Conservation (phyloP, 2,329 filamentous ascomycete species). For the Sporothrix protearum region DNA sequence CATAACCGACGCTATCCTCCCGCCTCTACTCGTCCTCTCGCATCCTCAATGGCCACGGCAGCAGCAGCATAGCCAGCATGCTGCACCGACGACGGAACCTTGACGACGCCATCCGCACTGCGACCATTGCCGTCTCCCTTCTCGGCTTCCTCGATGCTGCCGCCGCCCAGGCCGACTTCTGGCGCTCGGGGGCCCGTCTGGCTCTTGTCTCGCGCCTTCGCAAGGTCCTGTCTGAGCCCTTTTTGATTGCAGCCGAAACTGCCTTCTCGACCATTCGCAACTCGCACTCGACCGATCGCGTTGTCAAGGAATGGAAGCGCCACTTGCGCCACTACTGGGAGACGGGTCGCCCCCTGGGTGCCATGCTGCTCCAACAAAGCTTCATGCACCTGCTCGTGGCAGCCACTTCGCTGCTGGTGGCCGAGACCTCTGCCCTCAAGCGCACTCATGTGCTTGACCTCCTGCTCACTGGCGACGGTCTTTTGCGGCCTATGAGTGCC, state of each 20-base stretch:
- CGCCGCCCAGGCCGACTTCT: conserved; percentile 74
- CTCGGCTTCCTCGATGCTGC: conserved; percentile 85
- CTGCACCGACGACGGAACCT: conserved; percentile 57
- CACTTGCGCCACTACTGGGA: conserved; percentile 79
- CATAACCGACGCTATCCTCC: conserved; percentile 55
- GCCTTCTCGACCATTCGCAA: conserved; percentile 89
- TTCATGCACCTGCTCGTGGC: conserved; percentile 83
- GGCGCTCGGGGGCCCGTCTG: conserved; percentile 70
- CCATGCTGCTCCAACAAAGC: conserved; percentile 84
- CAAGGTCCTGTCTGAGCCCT: conserved; percentile 74
- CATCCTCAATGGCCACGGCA: conserved; percentile 8
- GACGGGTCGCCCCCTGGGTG: conserved; percentile 75
- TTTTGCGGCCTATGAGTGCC: conserved; percentile 43
- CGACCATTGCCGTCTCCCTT: conserved; percentile 79
- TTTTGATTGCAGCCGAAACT: conserved; percentile 81
- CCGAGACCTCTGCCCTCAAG: conserved; percentile 57
- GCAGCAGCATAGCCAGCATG: conserved; percentile 41
- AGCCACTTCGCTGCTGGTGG: conserved; percentile 69
- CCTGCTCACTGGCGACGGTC: conserved; percentile 58
- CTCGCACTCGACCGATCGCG: conserved; percentile 60
- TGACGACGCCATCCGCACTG: conserved; percentile 64
- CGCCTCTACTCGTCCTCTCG: conserved; percentile 25
- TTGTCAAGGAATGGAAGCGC: conserved; percentile 80
- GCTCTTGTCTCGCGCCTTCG: conserved; percentile 68
- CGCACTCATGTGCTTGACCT: conserved; percentile 68